Evolutionary conservation across 805 yeast species (phyloP).

Genomic region (Lachancea quebecensis): DNA sequence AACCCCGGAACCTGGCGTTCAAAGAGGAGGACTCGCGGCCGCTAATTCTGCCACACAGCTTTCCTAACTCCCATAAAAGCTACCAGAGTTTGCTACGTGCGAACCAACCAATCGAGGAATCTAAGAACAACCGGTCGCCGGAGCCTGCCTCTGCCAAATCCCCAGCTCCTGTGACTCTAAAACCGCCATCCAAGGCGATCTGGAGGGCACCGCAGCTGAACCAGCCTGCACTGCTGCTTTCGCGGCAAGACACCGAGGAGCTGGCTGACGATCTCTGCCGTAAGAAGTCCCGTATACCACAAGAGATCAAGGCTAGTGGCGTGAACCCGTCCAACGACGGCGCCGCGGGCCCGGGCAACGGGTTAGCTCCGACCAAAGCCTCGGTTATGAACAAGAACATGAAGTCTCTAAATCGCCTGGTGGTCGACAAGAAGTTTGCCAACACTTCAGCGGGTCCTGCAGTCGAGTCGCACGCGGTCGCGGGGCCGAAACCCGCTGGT

Average conservation of each 20-base stretch:
- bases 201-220: conserved; percentile 8
- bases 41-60: conserved; percentile 7
- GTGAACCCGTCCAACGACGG: conserved; percentile 31
- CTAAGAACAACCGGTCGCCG: neutral
- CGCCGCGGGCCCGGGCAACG: conserved; percentile 30
- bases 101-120: neutral
- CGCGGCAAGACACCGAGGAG: conserved; percentile 31
- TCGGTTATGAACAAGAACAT: conserved; percentile 29
- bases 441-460: neutral
- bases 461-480: neutral
- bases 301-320: conserved; percentile 34
- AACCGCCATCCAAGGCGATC: conserved; percentile 7
- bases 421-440: conserved; percentile 23
- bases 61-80: conserved; percentile 3
- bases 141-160: neutral
- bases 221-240: neutral
- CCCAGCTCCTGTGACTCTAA: neutral
- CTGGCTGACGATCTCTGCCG: conserved; percentile 27
- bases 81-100: neutral
- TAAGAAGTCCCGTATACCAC: conserved; percentile 21
- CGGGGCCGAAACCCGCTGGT: conserved; percentile 14
- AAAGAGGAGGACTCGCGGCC: conserved; percentile 4
- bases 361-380: conserved; percentile 31
- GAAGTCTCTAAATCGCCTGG: conserved; percentile 25
- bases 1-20: conserved; percentile 12